Conservation (phyloP, 495 filamentous ascomycete species). For the Achaetomiella virescens region DNA sequence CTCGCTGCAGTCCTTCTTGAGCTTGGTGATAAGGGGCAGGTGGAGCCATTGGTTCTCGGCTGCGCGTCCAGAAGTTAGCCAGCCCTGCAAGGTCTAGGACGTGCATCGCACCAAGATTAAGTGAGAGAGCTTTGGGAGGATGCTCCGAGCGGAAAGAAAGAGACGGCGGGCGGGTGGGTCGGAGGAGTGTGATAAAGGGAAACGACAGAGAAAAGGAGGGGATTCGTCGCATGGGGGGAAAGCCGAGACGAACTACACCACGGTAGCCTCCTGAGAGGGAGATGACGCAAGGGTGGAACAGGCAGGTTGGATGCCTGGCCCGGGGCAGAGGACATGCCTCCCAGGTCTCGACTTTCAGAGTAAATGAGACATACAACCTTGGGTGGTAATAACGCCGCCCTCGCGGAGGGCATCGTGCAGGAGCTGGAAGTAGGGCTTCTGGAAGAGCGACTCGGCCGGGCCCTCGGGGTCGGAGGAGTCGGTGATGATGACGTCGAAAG, state of each 20-base stretch:
- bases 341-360: slow-evolving; percentile 29
- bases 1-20: slow-evolving; percentile 93
- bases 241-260: slow-evolving; percentile 29
- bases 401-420: slow-evolving; percentile 80
- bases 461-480: slow-evolving; percentile 97
- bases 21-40: slow-evolving; percentile 77
- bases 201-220: slow-evolving; percentile 11
- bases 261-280: slow-evolving; percentile 29
- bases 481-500: slow-evolving; percentile 99
- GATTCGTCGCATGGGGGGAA: slow-evolving; percentile 12
- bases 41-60: slow-evolving; percentile 99
- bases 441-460: slow-evolving; percentile 90
- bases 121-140: slow-evolving; percentile 1
- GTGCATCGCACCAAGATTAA: background rate
- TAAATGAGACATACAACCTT: slow-evolving; percentile 97
- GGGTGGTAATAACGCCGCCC: slow-evolving; percentile 97
- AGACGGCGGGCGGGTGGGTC: slow-evolving; percentile 7
- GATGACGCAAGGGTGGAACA: slow-evolving; percentile 11
- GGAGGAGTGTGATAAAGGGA: background rate
- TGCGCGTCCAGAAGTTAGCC: slow-evolving; percentile 39
- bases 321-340: slow-evolving; percentile 17
- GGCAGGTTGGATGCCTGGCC: slow-evolving; percentile 26
- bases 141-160: background rate
- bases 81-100: background rate
- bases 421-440: slow-evolving; percentile 98